Evolutionary conservation across 768 basidiomycete genomes (phyloP).

Genomic region (Phaffia tasmanica): DNA sequence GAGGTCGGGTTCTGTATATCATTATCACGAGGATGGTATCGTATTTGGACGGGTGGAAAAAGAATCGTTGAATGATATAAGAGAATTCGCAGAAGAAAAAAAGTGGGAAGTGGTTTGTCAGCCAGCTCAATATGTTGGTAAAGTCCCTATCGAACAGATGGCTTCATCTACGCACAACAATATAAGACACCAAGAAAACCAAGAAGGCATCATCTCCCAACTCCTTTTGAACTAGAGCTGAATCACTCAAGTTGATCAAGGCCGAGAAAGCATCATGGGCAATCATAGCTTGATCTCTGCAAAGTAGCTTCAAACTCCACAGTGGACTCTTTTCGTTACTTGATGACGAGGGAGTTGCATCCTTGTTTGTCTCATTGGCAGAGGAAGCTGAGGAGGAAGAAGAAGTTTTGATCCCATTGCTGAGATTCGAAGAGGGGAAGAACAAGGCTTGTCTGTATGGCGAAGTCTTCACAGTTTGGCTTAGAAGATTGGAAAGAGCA

Average conservation of each 20-base stretch:
- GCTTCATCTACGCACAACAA: too few relatives aligned
- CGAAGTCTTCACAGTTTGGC: conserved; percentile 62
- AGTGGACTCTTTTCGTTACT: neutral
- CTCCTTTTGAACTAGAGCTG: conserved; percentile 52
- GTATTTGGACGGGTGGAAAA: neutral
- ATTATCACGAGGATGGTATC: too few relatives aligned
- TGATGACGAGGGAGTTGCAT: conserved; percentile 35
- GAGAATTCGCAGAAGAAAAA: neutral
- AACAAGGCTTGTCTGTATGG: conserved; percentile 62
- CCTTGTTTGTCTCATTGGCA: neutral
- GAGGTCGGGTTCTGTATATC: conserved; percentile 66
- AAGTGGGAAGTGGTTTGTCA: too few relatives aligned
- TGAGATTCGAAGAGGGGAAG: conserved; percentile 39
- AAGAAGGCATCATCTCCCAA: conserved; percentile 66
- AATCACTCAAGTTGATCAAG: conserved; percentile 85
- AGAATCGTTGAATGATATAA: neutral
- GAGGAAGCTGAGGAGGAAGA: conserved; percentile 39
- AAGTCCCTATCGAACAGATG: too few relatives aligned
- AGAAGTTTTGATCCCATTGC: neutral
- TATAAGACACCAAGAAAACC: conserved; percentile 48
- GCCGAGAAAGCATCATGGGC: conserved; percentile 93
- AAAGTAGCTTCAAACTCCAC: conserved; percentile 69
- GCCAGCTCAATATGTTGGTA: too few relatives aligned
- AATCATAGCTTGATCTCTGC: conserved; percentile 73
- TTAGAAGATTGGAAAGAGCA: conserved; percentile 69